These are phyloP conservation scores for Sugiyamaella sp. DNA, from an alignment of 1,139 yeast genomes.

Conservation along the genomic window DNA sequence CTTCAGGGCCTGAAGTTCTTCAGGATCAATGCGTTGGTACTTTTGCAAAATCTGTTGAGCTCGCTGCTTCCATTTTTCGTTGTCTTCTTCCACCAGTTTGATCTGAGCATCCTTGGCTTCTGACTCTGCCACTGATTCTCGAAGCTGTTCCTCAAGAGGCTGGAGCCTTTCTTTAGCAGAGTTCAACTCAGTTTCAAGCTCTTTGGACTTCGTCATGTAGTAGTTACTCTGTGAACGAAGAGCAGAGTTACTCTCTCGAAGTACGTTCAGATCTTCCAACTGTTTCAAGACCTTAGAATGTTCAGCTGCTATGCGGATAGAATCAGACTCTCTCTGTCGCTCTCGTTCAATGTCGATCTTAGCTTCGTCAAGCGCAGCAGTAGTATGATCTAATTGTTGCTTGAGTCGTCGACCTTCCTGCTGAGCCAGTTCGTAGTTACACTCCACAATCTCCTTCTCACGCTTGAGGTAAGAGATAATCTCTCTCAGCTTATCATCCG, in stretches of 20 bases:
- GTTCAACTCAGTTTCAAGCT: conserved; percentile 44
- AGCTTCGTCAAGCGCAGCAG: conserved; percentile 40
- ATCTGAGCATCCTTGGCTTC: conserved; percentile 49
- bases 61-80: conserved; percentile 56
- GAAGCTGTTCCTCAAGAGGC: conserved; percentile 45
- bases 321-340: conserved; percentile 47
- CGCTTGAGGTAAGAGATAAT: conserved; percentile 67
- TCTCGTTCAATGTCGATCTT: conserved; percentile 39
- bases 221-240: conserved; percentile 57
- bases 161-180: conserved; percentile 39
- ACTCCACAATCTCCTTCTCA: conserved; percentile 74
- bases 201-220: conserved; percentile 40
- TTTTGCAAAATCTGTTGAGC: conserved; percentile 53
- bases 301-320: conserved; percentile 50
- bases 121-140: conserved; percentile 45
- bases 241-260: conserved; percentile 73
- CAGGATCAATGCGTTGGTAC: conserved; percentile 53
- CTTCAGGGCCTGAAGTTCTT: conserved; percentile 45
- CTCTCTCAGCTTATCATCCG: conserved; percentile 52
- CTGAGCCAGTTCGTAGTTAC: conserved; percentile 53
- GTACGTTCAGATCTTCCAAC: conserved; percentile 65
- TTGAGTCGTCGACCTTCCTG: conserved; percentile 56
- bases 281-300: conserved; percentile 61
- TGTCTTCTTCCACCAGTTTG: conserved; percentile 47
- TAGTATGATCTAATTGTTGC: conserved; percentile 41